Base-by-base conservation (phyloP, 2,329 filamentous ascomycete species). In the Pseudogymnoascus sp. region DNA sequence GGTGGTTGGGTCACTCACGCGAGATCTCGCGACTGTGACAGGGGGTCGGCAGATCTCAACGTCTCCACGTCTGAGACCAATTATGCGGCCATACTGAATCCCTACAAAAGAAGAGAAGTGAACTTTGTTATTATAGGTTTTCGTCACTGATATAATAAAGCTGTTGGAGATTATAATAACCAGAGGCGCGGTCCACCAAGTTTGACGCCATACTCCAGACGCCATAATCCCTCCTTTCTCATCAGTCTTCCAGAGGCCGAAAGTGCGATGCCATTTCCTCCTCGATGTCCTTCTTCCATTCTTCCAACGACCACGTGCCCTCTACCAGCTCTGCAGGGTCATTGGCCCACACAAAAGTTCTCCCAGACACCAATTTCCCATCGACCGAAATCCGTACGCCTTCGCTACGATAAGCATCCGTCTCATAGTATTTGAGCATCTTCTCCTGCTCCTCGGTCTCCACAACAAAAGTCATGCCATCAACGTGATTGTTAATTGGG, bases 191-290 rank as follows among this genome's bases (percentile, higher is more conserved):
- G 11, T 25, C 12, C 14, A 28, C 18, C 11, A 50, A n/a, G 44
- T n/a, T 25, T 3, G 6, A 25, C 31, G 2, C 31, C 10, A 34
- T 11, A 25, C 28, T 28, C 28, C 5, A 28, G 28, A 28, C 12
- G 21, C 42, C 21, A 21, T 50, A n/a, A 2, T 50, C 21, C 6
- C 3, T 14, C 44, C 44, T 14, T 25, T 12, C 10, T 50, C 6
- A 12, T 50, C 21, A 50, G 44, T 62, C 62, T 60, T 64, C 61
- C 23, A 66, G 31, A 63, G 66, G 63, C 60, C 44, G 63, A 65
- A 67, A 67, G 40, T 67, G 65, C 25, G 65, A 67, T 62, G 60
- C 60, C 63, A 65, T 66, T 64, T 67, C 63, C 63, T 67, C 63
- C 44, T 66, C 65, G 18, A 67, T 63, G 42, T 21, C 53, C 23